Base-by-base conservation (phyloP, 208 protist species). In the Crithidia thermophila region DNA sequence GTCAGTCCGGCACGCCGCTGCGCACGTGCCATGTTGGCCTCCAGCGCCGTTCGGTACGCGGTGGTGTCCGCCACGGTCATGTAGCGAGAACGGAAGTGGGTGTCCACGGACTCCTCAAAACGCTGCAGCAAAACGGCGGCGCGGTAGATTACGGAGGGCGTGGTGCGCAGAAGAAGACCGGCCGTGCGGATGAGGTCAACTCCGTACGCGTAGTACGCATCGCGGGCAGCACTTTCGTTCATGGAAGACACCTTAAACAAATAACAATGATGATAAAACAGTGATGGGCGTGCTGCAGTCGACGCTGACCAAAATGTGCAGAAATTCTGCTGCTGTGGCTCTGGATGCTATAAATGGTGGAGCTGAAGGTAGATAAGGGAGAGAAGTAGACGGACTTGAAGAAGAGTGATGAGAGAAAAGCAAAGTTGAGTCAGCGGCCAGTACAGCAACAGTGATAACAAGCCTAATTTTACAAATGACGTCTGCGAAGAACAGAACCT, bases 61-160 rank as follows among this genome's bases (percentile, higher is more conserved):
- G 43, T n/a, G 61, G 69, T 75, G 33, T 62, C 69, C 0, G 4
- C 9, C 11, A 61, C 62, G 20, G 52, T 27, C 16, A 73, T 70
- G 72, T 86, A 89, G 20, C 47, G 70, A 2, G 55, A 10, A 16
- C 84, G 76, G 58, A 82, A 84, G 23, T 75, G 53, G 13, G 27
- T 25, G n/a, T 86, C 63, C 13, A 84, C 77, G 2, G 68, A 73
- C 10, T 43, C 42, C 65, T 95, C 77, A 58, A 94, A 93, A 25
- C 85, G 81, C 66, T 93, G 88, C 59, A 96, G 86, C 31, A 96
- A 79, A 7, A 86, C 59, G 0, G 76, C 64, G n/a, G 91, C 91
- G 13, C 84, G 73, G 62, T 85, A 96, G 7, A 90, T 77, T 27
- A 83, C 78, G 16, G 84, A 90, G 7, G 88, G 88, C 0, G 80